Conservation (phyloP, 179 eudicot genomes). For the Beta corolliflora region DNA sequence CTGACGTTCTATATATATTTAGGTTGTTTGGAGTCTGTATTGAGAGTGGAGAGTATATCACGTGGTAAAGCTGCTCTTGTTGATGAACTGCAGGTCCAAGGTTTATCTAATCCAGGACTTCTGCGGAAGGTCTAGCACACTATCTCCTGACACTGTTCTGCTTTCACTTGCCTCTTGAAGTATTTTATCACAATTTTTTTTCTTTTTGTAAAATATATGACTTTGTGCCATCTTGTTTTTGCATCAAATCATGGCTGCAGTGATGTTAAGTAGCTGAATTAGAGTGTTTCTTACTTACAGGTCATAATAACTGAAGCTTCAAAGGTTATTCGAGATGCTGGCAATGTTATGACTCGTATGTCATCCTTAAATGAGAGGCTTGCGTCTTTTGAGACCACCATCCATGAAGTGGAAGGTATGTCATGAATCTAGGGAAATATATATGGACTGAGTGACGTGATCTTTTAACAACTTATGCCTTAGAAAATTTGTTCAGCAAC, state of each 20-base stretch:
- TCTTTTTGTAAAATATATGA: not conserved
- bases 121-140: constrained; percentile 60
- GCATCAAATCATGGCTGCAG: not conserved
- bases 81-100: constrained; percentile 81
- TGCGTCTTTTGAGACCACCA: constrained; percentile 47
- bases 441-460: not conserved
- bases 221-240: not conserved
- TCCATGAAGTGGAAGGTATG: constrained; percentile 66
- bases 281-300: constrained; percentile 30
- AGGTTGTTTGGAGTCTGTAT: constrained; percentile 79
- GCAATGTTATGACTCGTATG: constrained; percentile 38
- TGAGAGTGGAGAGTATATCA: constrained; percentile 76
- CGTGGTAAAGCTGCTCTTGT: constrained; percentile 78
- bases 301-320: constrained; percentile 73
- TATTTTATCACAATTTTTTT: not conserved
- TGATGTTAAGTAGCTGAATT: constrained; percentile 8
- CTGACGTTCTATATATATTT: constrained; percentile 17
- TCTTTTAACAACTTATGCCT: not conserved
- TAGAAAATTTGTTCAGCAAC: not conserved
- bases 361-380: constrained; percentile 55
- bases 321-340: constrained; percentile 57
- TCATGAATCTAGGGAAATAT: not conserved
- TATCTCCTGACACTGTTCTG: not conserved
- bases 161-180: not conserved
- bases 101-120: constrained; percentile 61